Percentiles rank a stretch among this genome's conserved stretches.
Conservation (phyloP, 2,329 filamentous ascomycete species). For the Ophiostoma sp. region DNA sequence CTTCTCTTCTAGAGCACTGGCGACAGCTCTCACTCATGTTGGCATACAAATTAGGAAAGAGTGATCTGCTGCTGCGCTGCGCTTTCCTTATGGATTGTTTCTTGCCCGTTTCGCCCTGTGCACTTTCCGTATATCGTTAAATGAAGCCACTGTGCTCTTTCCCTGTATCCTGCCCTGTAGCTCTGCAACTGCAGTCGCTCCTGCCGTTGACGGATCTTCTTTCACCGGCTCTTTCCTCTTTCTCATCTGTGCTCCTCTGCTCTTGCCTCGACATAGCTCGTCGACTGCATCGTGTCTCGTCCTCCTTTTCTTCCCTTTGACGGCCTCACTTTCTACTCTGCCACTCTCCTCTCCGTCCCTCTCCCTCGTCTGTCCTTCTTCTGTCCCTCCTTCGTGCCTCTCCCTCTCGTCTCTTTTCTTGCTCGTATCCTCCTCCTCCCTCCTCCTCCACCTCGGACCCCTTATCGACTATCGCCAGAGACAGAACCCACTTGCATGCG, state of each 20-base stretch:
- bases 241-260: background rate
- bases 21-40: too few species aligned
- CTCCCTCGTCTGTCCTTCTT: background rate
- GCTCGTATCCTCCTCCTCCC: background rate
- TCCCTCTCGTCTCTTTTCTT: background rate
- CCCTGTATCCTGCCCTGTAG: background rate
- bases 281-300: background rate
- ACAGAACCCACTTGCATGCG: slow-evolving; percentile 12
- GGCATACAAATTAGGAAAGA: background rate
- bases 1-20: background rate
- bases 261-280: background rate
- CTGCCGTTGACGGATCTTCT: background rate
- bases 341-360: background rate
- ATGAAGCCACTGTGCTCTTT: background rate
- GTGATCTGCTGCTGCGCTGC: too few species aligned
- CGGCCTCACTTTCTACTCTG: background rate
- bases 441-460: background rate
- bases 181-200: background rate
- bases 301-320: slow-evolving; percentile 3
- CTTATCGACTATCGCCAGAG: slow-evolving; percentile 13
- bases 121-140: background rate
- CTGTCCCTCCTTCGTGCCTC: background rate
- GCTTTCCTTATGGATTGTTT: too few species aligned
- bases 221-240: background rate
- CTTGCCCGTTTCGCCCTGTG: too few species aligned